Percentiles rank a stretch among this genome's conserved stretches.
These are phyloP conservation scores for Elsinoe necatrix DNA, from an alignment of 2,329 filamentous ascomycete genomes.

Conservation along the genomic window DNA sequence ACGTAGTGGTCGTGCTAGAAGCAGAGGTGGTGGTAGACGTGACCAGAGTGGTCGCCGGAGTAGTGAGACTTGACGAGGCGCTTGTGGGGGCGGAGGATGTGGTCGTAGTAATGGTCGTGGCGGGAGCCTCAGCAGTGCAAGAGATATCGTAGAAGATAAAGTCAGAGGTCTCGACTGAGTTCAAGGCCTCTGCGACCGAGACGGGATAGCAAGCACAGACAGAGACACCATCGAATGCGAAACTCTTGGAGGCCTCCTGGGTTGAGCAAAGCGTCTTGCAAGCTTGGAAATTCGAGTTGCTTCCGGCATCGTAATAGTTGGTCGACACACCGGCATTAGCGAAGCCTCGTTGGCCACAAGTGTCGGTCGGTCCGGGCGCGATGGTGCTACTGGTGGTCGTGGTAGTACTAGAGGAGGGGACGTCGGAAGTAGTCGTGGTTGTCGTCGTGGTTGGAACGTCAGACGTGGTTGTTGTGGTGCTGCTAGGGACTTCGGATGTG, in stretches of 20 bases:
- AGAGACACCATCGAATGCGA: neutral
- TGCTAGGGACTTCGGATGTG: neutral
- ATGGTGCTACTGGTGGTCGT: neutral
- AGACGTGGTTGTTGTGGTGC: neutral
- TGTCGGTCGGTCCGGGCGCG: neutral
- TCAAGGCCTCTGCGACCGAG: neutral
- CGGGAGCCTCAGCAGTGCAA: neutral
- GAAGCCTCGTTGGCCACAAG: neutral
- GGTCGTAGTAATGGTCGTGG: neutral
- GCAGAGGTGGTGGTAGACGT: constrained; percentile 2
- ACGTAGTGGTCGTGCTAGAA: neutral
- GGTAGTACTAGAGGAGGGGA: neutral
- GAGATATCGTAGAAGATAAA: constrained; percentile 2
- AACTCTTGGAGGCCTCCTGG: neutral
- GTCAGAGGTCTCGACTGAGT: neutral
- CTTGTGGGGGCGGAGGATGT: neutral
- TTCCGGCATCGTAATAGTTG: neutral
- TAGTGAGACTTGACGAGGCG: neutral
- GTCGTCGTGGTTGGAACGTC: neutral
- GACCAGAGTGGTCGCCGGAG: neutral
- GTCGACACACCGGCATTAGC: neutral
- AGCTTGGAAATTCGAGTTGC: neutral
- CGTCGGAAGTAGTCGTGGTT: neutral
- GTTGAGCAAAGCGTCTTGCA: constrained; percentile 4
- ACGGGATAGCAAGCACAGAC: neutral